A percentile compares a stretch with the other conserved stretches of the same genome.
Evolutionary conservation across 2,329 filamentous ascomycete genomes (phyloP).

Genomic region (Curvularia eragrostidis): DNA sequence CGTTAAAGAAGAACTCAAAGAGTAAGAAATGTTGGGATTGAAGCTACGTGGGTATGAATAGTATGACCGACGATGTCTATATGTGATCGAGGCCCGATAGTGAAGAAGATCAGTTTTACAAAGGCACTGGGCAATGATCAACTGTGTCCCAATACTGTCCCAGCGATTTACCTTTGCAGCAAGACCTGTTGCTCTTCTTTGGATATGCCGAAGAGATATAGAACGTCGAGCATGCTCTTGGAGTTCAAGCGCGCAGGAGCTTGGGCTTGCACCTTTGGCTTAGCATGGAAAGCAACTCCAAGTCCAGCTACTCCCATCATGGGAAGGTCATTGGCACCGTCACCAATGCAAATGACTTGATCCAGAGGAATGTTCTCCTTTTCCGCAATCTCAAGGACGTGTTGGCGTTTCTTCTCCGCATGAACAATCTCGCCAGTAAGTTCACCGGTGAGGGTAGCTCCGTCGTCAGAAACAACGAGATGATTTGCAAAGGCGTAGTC

Average conservation of each 20-base stretch:
- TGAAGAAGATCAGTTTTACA: not conserved
- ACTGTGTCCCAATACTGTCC: not conserved
- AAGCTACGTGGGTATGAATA: not conserved
- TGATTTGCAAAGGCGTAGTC: slow-evolving; percentile 91
- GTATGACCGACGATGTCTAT: not conserved
- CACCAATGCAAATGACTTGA: slow-evolving; percentile 76
- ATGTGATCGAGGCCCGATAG: not conserved
- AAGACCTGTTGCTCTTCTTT: slow-evolving; percentile 66
- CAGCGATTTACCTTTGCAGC: slow-evolving; percentile 25
- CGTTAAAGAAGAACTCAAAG: slow-evolving; percentile 16
- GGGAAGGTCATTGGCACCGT: slow-evolving; percentile 81
- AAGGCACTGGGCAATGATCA: not conserved
- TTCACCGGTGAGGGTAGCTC: slow-evolving; percentile 70
- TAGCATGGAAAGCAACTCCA: slow-evolving; percentile 84
- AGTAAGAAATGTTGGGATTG: not conserved
- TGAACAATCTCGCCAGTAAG: slow-evolving; percentile 76
- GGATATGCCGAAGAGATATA: slow-evolving; percentile 77
- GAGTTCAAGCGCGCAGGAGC: slow-evolving; percentile 76
- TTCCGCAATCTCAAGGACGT: slow-evolving; percentile 73
- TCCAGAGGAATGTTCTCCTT: slow-evolving; percentile 70
- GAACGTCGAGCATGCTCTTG: slow-evolving; percentile 71
- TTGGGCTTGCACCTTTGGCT: slow-evolving; percentile 80
- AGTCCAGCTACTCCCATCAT: slow-evolving; percentile 80
- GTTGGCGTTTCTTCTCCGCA: slow-evolving; percentile 74
- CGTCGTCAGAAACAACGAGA: slow-evolving; percentile 66